Base-by-base conservation (phyloP, 208 protist genomes). In the Trypanosoma caninum region DNA sequence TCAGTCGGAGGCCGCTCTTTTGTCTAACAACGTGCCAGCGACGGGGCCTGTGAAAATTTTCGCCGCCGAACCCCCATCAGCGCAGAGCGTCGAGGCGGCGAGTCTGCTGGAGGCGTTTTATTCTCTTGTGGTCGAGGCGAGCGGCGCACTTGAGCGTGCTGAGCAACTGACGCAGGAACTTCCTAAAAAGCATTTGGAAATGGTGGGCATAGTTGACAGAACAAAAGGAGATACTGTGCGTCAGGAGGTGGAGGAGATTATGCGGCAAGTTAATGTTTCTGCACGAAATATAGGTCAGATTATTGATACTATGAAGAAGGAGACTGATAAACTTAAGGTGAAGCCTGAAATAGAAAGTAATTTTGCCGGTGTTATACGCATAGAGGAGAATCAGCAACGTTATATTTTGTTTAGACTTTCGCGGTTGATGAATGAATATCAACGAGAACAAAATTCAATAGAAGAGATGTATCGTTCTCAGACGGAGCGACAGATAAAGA, bases 401-500 rank as follows among this genome's bases (percentile, higher is more conserved):
- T 82, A 78, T 42, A 73, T 95, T 53, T 28, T 84, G 22, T 23
- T 58, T 23, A 65, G 68, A 51, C 71, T 95, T 33, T 78, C 61
- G 2, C 37, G 44, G 20, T 46, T 61, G 31, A 91, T 97, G 80
- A 65, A 62, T 16, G 71, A 53, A 35, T 89, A 90, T 44, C 82
- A 91, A 55, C 72, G 69, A 13, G 81, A 82, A 22, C 83, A 93
- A 52, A 50, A 61, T 5, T 40, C 47, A 16, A 86, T 84, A 52
- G 80, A 89, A 59, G 37, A 84, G 54, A 71, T 67, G 27, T 94
- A 94, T 69, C 78, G 78, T 66, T 57, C 73, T 18, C 84, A 91
- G 69, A 91, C 87, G 42, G 74, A 90, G 64, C 84, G 91, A n/a
- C 87, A 90, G 61, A 94, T 96, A 71, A 96, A 92, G 54, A 93